Evolutionary conservation across 2,329 filamentous ascomycete genomes (phyloP).

Genomic region (Trichoderma sp.): DNA sequence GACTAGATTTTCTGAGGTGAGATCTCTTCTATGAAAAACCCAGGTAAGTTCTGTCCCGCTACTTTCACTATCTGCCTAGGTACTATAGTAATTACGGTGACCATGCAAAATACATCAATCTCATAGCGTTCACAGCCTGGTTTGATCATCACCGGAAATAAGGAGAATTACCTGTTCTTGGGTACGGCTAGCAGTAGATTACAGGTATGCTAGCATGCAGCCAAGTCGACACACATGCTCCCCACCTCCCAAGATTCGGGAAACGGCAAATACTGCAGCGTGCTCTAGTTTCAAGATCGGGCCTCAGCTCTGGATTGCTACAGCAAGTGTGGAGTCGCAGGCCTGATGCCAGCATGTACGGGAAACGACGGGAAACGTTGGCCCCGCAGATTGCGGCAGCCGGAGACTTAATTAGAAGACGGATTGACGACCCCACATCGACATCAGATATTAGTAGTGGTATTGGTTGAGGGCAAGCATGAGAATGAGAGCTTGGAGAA

Average conservation of each 20-base stretch:
- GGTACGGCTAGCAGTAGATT: neutral
- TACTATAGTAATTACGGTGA: too few species aligned
- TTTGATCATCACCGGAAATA: neutral
- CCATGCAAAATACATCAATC: too few species aligned
- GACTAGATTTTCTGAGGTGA: too few species aligned
- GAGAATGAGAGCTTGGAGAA: neutral
- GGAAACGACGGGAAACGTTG: neutral
- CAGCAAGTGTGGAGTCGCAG: slow-evolving; percentile 9
- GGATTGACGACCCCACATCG: slow-evolving; percentile 7
- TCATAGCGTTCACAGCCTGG: neutral
- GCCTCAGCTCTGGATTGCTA: slow-evolving; percentile 1
- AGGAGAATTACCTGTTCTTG: neutral
- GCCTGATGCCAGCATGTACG: neutral
- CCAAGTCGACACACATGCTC: neutral
- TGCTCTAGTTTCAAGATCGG: slow-evolving; percentile 7
- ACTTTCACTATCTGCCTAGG: neutral
- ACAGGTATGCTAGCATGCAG: neutral
- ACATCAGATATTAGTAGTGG: neutral
- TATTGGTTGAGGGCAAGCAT: neutral
- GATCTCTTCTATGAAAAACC: neutral
- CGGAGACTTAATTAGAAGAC: slow-evolving; percentile 16
- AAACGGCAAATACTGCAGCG: slow-evolving; percentile 12
- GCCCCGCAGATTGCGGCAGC: slow-evolving; percentile 4
- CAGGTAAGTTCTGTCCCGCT: neutral
- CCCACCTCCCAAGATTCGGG: neutral